phyloP scores from a whole-genome alignment of 1,139 yeast genomes.

The Yamadazyma friedrichii region DNA sequence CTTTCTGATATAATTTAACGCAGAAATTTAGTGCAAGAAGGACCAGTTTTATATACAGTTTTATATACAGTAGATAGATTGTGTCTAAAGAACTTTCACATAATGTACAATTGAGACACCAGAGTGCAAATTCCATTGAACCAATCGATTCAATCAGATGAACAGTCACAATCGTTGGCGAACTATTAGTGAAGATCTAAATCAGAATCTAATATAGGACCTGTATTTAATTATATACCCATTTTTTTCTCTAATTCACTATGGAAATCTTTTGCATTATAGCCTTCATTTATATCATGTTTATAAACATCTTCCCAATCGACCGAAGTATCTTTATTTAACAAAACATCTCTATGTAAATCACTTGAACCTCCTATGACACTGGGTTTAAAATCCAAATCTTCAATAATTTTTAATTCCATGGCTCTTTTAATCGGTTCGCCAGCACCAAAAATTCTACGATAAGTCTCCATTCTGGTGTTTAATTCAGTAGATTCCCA shows the following conservation, averaged over 20 bases:
- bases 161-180: neutral
- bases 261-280: constrained; percentile 54
- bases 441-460: constrained; percentile 87
- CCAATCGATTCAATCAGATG: neutral
- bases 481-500: constrained; percentile 83
- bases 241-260: constrained; percentile 66
- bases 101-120: no score
- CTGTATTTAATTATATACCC: constrained; percentile 31
- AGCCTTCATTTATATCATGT: constrained; percentile 45
- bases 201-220: neutral
- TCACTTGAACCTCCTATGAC: constrained; percentile 52
- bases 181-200: neutral
- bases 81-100: no score
- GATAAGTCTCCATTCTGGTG: constrained; percentile 70
- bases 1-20: no score
- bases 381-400: constrained; percentile 71
- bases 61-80: no score
- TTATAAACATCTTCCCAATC: constrained; percentile 95
- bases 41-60: no score
- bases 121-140: no score
- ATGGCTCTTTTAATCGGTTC: constrained; percentile 89
- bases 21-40: no score
- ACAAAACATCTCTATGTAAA: constrained; percentile 75
- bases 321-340: constrained; percentile 69
- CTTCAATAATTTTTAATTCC: constrained; percentile 76